Percentiles rank a stretch among this genome's conserved stretches.
Evolutionary conservation across 805 yeast genomes (phyloP).

Genomic region (Sugiyamaella boreocaroliniensis): DNA sequence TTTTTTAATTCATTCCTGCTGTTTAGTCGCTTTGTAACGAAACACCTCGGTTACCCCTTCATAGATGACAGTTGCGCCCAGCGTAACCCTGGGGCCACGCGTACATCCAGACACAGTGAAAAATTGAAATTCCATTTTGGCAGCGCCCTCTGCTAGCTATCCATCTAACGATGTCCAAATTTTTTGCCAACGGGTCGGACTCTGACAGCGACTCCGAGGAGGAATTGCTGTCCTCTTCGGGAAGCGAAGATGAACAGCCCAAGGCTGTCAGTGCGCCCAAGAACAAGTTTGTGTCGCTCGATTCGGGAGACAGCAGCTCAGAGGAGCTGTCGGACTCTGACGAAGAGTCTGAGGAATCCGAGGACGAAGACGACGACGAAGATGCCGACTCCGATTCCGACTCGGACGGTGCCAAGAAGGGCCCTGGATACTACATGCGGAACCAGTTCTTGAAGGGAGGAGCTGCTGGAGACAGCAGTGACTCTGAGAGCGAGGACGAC

Average conservation of each 20-base stretch:
- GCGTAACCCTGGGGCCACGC: background rate
- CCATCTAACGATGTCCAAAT: constrained; percentile 65
- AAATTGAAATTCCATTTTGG: background rate
- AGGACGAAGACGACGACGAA: constrained; percentile 30
- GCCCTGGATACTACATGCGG: constrained; percentile 29
- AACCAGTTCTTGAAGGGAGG: constrained; percentile 33
- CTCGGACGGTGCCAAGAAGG: constrained; percentile 30
- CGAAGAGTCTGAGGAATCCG: constrained; percentile 38
- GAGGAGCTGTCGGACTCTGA: constrained; percentile 34
- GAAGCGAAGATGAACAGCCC: background rate
- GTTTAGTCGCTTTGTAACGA: no score
- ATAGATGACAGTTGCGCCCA: no score
- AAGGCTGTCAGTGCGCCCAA: constrained; percentile 29
- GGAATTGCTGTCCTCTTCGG: constrained; percentile 39
- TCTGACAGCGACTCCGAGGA: constrained; percentile 59
- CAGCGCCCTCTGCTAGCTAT: background rate
- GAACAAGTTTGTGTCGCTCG: constrained; percentile 28
- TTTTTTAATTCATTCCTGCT: no score
- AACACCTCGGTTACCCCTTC: no score
- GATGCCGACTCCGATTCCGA: constrained; percentile 35
- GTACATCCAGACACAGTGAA: background rate
- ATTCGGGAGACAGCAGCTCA: constrained; percentile 9
- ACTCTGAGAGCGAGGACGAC: constrained; percentile 54
- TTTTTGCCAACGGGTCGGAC: constrained; percentile 61
- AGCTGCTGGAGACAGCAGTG: constrained; percentile 46